Conservation (phyloP, 2,329 filamentous ascomycete species). For the Pezicula radicicola region DNA sequence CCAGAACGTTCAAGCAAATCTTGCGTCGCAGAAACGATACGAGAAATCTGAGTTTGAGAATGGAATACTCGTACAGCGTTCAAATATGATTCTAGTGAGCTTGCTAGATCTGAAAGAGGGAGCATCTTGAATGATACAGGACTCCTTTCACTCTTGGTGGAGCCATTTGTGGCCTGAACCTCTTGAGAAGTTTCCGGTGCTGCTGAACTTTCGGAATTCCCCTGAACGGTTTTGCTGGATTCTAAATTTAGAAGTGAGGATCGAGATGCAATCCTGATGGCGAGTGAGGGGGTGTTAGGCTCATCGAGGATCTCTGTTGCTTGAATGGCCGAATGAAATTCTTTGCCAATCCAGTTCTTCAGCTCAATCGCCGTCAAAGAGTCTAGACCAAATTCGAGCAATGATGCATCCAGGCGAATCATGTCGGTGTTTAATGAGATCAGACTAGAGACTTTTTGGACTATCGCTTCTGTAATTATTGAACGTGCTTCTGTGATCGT, state of each 20-base stretch:
- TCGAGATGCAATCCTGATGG: neutral
- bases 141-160: too few species aligned
- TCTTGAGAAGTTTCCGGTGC: neutral
- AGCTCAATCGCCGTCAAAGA: slow-evolving; percentile 12
- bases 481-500: neutral
- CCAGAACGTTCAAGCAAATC: neutral
- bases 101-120: neutral
- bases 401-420: slow-evolving; percentile 14
- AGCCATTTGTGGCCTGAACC: neutral
- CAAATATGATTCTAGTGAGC: neutral
- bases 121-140: too few species aligned
- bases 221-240: neutral
- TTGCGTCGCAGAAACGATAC: neutral
- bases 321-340: slow-evolving; percentile 34
- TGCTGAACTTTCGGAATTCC: neutral
- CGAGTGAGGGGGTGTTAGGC: neutral
- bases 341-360: slow-evolving; percentile 28
- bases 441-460: neutral
- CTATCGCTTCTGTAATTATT: neutral
- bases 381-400: slow-evolving; percentile 37
- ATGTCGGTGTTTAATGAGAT: neutral
- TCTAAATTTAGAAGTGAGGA: neutral
- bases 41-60: neutral
- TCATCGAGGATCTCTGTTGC: slow-evolving; percentile 37
- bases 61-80: neutral